phyloP scores from a whole-genome alignment of 768 basidiomycete genomes.

The Phylloporus sp. region DNA sequence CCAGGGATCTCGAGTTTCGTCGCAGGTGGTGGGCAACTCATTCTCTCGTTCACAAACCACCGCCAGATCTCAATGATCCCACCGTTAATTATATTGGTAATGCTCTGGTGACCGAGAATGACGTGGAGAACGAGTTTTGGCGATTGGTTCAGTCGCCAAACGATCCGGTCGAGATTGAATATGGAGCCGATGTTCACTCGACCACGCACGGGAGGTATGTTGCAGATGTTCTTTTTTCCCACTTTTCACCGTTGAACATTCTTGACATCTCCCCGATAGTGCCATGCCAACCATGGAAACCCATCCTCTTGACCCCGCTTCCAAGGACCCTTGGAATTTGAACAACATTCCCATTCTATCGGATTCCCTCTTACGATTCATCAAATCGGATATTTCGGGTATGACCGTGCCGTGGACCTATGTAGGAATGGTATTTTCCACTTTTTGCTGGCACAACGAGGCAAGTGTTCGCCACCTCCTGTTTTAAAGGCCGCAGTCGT shows the following conservation, averaged over 20 bases:
- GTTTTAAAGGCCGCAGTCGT: constrained; percentile 20
- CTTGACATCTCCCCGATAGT: constrained; percentile 37
- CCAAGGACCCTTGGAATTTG: constrained; percentile 94
- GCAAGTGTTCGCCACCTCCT: constrained; percentile 36
- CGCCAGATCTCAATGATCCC: constrained; percentile 41
- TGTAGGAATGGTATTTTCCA: constrained; percentile 98
- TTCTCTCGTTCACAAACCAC: constrained; percentile 40
- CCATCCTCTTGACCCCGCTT: constrained; percentile 80
- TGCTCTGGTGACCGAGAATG: constrained; percentile 74
- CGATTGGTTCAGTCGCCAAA: constrained; percentile 81
- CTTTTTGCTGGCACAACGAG: constrained; percentile 99
- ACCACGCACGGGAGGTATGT: constrained; percentile 93
- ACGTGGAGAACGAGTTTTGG: constrained; percentile 97
- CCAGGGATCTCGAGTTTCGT: constrained; percentile 85
- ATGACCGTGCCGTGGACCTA: constrained; percentile 99
- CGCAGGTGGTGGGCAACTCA: constrained; percentile 84
- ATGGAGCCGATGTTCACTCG: constrained; percentile 98
- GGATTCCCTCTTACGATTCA: constrained; percentile 91
- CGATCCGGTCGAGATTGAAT: constrained; percentile 97
- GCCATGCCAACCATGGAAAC: constrained; percentile 95
- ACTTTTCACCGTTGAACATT: constrained; percentile 28
- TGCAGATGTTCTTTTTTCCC: constrained; percentile 4
- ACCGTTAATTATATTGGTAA: constrained; percentile 54
- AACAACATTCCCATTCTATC: constrained; percentile 94
- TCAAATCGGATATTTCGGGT: constrained; percentile 98